Conservation (phyloP, 2,329 filamentous ascomycete species). For the Lojkania enalia region DNA sequence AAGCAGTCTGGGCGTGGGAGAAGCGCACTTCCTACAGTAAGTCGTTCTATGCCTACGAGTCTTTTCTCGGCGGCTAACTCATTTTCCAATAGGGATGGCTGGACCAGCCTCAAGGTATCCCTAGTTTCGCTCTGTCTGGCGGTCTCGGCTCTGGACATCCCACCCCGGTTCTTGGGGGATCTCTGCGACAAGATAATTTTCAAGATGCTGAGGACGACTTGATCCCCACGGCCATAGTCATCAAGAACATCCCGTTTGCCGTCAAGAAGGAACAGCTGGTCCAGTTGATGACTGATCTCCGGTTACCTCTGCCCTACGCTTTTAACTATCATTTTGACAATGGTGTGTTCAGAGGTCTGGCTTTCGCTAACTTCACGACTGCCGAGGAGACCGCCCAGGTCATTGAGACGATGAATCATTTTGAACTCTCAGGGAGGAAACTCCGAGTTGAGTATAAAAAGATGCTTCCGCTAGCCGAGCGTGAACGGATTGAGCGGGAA, state of each 20-base stretch:
- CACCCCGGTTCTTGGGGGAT: conserved; percentile 37
- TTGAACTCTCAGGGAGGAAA: conserved; percentile 93
- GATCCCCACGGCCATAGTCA: conserved; percentile 97
- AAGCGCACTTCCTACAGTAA: conserved; percentile 72
- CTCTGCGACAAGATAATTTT: conserved; percentile 49
- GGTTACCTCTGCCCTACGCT: conserved; percentile 90
- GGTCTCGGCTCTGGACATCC: conserved; percentile 42
- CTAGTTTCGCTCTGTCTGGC: conserved; percentile 46
- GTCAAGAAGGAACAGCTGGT: conserved; percentile 96
- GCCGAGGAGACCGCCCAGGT: conserved; percentile 90
- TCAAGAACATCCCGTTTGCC: conserved; percentile 99
- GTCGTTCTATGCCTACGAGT: conserved; percentile 39
- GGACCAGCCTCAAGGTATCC: conserved; percentile 56
- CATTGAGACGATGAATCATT: conserved; percentile 92
- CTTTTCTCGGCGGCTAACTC: neutral
- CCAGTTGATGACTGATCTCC: conserved; percentile 90
- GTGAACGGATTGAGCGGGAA: conserved; percentile 94
- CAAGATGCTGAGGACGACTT: conserved; percentile 75
- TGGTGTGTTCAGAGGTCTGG: conserved; percentile 91
- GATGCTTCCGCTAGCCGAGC: conserved; percentile 93
- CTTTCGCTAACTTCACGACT: conserved; percentile 97
- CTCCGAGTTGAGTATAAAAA: conserved; percentile 98
- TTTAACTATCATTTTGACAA: conserved; percentile 99
- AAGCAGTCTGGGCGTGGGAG: conserved; percentile 60
- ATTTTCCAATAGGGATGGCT: conserved; percentile 60